Base-by-base conservation (phyloP, 108 stramenopile species). In the Pseudonitzschia delicatissima region DNA sequence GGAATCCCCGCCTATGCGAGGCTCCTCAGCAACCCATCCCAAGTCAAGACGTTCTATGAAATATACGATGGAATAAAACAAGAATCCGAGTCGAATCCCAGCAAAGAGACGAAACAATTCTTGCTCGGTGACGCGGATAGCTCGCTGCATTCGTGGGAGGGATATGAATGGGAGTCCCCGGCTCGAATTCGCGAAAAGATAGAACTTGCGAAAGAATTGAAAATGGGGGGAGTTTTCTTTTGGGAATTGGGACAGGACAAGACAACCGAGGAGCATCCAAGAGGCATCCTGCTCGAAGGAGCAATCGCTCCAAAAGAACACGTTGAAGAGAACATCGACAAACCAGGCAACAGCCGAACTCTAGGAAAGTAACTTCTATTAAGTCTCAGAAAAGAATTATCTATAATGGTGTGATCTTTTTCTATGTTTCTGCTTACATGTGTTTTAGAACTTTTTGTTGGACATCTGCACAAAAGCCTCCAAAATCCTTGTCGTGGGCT, bases 171-270 rank as follows among this genome's bases (percentile, higher is more conserved):
- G 60, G 88, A 89, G 61, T 80, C 79, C n/a, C 74, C 83, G 12
- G 17, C 53, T 27, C 49, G 51, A 36, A 80, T 83, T 25, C 62
- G 58, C 40, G 59, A 23, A 29, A 91, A 91, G 72, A 78, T 85
- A 4, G 44, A 61, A n/a, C 82, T 69, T 45, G 84, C 82, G 6
- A 57, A 21, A 35, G 20, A 45, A 45, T 3, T 45, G 11, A 62
- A 69, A 2, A 60, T 85, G 18, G 81, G 67, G 4, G 90, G 90
- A 34, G 57, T 91, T 25, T 87, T 87, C 72, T 45, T 87, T 36
- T 91, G 90, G 90, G 90, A 91, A 60, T 40, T 91, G 9, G 90
- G 90, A 0, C 86, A 87, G 62, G 89, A 90, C 58, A 86, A 84
- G 50, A 66, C 71, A 25, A n/a, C 60, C 23, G 37, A 62, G 36